These are phyloP conservation scores for Sugiyamaella smithiae DNA, from an alignment of 805 yeast species.

Conservation along the genomic window DNA sequence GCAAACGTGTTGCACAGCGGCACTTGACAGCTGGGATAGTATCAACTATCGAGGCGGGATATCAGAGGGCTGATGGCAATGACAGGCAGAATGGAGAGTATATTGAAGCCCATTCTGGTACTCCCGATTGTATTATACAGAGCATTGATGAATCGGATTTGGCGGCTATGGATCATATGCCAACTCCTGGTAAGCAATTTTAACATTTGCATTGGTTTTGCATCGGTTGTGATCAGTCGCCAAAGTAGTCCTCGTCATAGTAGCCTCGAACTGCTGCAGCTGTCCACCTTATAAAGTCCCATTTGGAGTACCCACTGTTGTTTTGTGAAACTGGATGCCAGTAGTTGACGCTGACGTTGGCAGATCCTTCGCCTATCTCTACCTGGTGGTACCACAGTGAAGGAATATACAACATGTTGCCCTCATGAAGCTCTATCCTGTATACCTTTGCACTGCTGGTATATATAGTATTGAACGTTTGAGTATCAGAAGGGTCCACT, in stretches of 20 bases:
- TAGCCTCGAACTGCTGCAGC: slow-evolving; percentile 24
- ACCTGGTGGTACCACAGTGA: slow-evolving; percentile 43
- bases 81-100: slow-evolving; percentile 63
- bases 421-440: slow-evolving; percentile 34
- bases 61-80: slow-evolving; percentile 40
- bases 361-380: slow-evolving; percentile 21
- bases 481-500: slow-evolving; percentile 30
- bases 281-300: slow-evolving; percentile 31
- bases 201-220: neutral
- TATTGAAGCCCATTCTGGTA: slow-evolving; percentile 29
- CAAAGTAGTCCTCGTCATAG: slow-evolving; percentile 25
- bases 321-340: slow-evolving; percentile 32
- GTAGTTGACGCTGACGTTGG: slow-evolving; percentile 34
- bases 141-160: slow-evolving; percentile 17
- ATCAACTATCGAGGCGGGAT: slow-evolving; percentile 33
- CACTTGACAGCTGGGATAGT: slow-evolving; percentile 48
- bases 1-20: slow-evolving; percentile 60
- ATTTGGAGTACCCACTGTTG: slow-evolving; percentile 30
- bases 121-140: slow-evolving; percentile 28
- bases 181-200: neutral
- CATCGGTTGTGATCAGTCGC: neutral
- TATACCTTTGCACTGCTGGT: slow-evolving; percentile 21
- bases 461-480: slow-evolving; percentile 16
- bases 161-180: neutral
- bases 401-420: slow-evolving; percentile 39